Percentiles rank a stretch among this genome's conserved stretches.
Evolutionary conservation across 768 basidiomycete species (phyloP).

Genomic region (Naganishia onofrii): DNA sequence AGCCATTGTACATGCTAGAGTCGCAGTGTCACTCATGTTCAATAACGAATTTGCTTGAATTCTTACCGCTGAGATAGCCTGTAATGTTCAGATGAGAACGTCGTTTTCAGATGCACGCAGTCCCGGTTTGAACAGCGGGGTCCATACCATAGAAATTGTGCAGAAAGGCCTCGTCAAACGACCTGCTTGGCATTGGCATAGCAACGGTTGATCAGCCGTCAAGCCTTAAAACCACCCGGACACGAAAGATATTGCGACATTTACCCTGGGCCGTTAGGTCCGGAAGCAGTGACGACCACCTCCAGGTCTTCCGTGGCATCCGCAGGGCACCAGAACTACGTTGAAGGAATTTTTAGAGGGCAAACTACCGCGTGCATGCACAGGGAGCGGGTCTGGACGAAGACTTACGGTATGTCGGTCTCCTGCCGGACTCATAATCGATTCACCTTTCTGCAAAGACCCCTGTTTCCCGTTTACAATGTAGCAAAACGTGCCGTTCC

Average conservation of each 20-base stretch:
- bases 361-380: too few relatives aligned
- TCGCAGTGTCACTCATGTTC: not conserved
- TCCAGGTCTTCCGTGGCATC: constrained; percentile 15
- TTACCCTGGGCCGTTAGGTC: constrained; percentile 2
- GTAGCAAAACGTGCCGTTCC: constrained; percentile 8
- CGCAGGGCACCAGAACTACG: constrained; percentile 25
- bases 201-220: not conserved
- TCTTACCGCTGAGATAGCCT: constrained; percentile 9
- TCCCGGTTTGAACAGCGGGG: not conserved
- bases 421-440: constrained; percentile 9
- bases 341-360: too few relatives aligned
- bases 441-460: constrained; percentile 5
- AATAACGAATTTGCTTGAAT: not conserved
- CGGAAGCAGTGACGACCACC: not conserved
- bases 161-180: constrained; percentile 16
- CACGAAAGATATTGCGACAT: not conserved
- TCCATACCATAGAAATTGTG: constrained; percentile 28
- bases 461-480: constrained; percentile 21
- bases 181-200: not conserved
- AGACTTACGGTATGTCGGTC: constrained; percentile 20
- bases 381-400: not conserved
- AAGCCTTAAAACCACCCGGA: not conserved
- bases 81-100: not conserved
- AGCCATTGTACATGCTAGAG: not conserved
- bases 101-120: too few relatives aligned